Base-by-base conservation (phyloP, 1,139 yeast genomes). In the Magnusiomyces tetraspermus region DNA sequence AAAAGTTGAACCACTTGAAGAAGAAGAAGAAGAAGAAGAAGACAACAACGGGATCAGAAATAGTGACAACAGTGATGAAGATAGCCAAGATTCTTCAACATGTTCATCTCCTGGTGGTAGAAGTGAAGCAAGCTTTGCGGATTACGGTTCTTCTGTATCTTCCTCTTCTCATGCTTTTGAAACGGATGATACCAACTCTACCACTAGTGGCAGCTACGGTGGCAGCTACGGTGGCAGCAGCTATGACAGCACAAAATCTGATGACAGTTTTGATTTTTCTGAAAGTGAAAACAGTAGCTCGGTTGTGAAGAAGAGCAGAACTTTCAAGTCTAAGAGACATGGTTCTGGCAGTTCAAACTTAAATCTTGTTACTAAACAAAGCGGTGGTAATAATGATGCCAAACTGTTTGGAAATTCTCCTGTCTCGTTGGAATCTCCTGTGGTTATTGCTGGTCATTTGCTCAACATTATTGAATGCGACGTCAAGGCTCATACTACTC, bases 391-490 rank as follows among this genome's bases (percentile, higher is more conserved):
- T 28, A 28, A 36, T 13, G 40, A 15, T 36, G 40, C 17, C 26
- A 22, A 19, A 17, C 37, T 33, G 5, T 33, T 17, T 33, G 38
- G 17, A 33, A 4, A 21, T 31, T 40, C 15, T 24, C 46, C 31
- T 19, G 24, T 22, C 33, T n/a, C 13, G 33, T 6, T 26, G 11
- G 33, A 33, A 4, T 30, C 49, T 15, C 28, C 51, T 2, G 46
- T 36, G 3, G 50, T 15, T 17, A 48, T 40, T 2, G 48, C 51
- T 3, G 24, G 15, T 2, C 33, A 44, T 23, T 28, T 51, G 19
- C 40, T 49, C 28, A 28, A 28, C 33, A 41, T 47, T 13, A 44
- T 47, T 24, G 43, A 48, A 26, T 24, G 30, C 6, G 49, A 28
- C 8, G 45, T 48, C 22, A 44, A 43, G 42, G 17, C 31, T 6